These are phyloP conservation scores for Malassezia pachydermatis DNA, from an alignment of 1,284 basidiomycete species.

Conservation along the genomic window DNA sequence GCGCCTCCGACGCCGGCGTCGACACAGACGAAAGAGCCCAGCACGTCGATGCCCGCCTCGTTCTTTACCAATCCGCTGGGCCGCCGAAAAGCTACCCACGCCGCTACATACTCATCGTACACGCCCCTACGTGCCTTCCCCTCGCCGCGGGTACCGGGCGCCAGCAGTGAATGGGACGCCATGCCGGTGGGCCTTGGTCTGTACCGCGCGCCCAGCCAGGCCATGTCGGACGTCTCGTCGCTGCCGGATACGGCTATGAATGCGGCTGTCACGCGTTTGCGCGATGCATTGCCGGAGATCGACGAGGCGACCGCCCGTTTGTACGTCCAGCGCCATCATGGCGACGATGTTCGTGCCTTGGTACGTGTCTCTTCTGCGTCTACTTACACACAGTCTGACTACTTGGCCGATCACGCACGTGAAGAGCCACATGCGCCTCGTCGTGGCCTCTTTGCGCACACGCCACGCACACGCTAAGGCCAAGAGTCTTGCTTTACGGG, in stretches of 20 bases:
- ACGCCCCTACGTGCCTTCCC: background rate
- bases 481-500: no score
- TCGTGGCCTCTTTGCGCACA: conserved; percentile 10
- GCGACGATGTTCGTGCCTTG: conserved; percentile 13
- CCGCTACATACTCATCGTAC: background rate
- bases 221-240: background rate
- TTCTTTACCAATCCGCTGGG: background rate
- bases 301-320: conserved; percentile 9
- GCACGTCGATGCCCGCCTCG: background rate
- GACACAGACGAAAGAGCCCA: no score
- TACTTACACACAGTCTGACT: conserved; percentile 3
- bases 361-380: background rate
- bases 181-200: conserved; percentile 4
- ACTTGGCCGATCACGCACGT: conserved; percentile 12
- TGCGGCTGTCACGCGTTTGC: conserved; percentile 3
- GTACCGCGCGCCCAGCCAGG: conserved; percentile 1
- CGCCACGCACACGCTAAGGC: conserved; percentile 13
- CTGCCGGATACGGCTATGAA: background rate
- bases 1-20: background rate
- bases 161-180: background rate
- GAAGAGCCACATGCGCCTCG: conserved; percentile 2
- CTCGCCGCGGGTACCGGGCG: no score
- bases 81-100: no score
- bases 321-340: conserved; percentile 2
- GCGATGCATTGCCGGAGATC: conserved; percentile 13